Base-by-base conservation (phyloP, 1,139 yeast genomes). In the Maudiozyma humilis region DNA sequence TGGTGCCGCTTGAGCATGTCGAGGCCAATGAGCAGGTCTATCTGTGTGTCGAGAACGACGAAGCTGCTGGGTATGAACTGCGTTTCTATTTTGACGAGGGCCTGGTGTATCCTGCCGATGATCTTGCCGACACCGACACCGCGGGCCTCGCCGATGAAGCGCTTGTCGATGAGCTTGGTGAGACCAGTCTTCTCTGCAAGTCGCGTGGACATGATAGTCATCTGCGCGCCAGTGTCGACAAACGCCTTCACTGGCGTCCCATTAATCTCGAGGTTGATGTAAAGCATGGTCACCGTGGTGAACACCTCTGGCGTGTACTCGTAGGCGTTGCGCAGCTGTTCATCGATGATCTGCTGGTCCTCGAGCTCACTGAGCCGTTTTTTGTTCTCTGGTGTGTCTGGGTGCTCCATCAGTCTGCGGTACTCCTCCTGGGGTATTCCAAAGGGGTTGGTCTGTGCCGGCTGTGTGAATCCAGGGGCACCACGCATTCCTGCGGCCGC, bases 141-240 rank as follows among this genome's bases (percentile, higher is more conserved):
- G 50, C 77, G 69, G 1, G 95, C 97, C 54, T 79, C 78, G 19
- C 96, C 95, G 41, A 71, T 71, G 62, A 82, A 87, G 49, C 96
- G 70, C 48, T 67, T 78, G 60, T 91, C 99, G n/a, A 91, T 78
- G 44, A 88, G 67, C 52, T 83, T 77, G 19, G 79, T 67, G 36
- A 91, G 67, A 0, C 86, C 85, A 44, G 91, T 78, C 46, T 70
- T 68, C 51, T 82, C 83, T 0, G 95, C 96, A 52, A 91, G 70
- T 36, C 69, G 66, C 1, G 95, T 84, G 17, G 88, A 79, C 61
- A 82, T 82, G 41, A 89, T 82, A 0, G 98, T 88, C 36, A 79
- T 72, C 62, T 88, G 96, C 0, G 99, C 98, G 2, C 99, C 98
- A 0, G 96, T 79, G 61, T 91, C 99, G 10, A 91, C 95, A 68